phyloP scores from a whole-genome alignment of 371 early-diverging fungal species.

The Lichtheimia ornata region DNA sequence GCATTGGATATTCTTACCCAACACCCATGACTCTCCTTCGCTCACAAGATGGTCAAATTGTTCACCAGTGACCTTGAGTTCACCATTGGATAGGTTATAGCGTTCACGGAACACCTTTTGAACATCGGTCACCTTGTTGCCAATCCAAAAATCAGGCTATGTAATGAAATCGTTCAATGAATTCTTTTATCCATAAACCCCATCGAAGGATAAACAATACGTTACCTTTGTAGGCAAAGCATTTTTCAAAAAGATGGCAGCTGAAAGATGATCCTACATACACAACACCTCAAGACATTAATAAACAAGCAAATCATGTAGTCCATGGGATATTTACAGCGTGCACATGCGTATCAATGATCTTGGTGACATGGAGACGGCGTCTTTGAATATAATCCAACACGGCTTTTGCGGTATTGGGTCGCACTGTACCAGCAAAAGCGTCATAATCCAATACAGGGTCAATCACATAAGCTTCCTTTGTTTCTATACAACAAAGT shows the following conservation, averaged over 20 bases:
- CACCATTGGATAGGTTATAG: conserved; percentile 29
- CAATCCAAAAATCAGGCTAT: conserved; percentile 47
- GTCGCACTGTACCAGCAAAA: conserved; percentile 29
- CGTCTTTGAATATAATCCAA: conserved; percentile 31
- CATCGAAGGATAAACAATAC: conserved; percentile 5
- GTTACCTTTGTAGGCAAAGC: conserved; percentile 30
- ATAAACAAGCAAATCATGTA: too few relatives aligned
- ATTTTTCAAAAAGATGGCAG: conserved; percentile 36
- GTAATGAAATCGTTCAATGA: not conserved
- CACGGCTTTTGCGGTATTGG: conserved; percentile 27
- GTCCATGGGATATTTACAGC: conserved; percentile 26
- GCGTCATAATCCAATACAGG: conserved; percentile 49
- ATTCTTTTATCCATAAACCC: not conserved
- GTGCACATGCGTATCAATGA: conserved; percentile 53
- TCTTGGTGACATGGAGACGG: conserved; percentile 40
- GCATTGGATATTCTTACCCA: conserved; percentile 46
- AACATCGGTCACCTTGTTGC: conserved; percentile 36
- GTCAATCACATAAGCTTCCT: conserved; percentile 46
- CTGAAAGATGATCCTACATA: conserved; percentile 51
- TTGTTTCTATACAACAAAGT: conserved; percentile 21
- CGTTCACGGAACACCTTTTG: conserved; percentile 39
- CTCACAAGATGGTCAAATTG: conserved; percentile 36
- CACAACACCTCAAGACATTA: too few relatives aligned
- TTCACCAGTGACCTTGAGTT: conserved; percentile 29
- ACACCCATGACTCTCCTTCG: conserved; percentile 31